Conservation (phyloP, 495 filamentous ascomycete species). For the Emericellopsis terricola region DNA sequence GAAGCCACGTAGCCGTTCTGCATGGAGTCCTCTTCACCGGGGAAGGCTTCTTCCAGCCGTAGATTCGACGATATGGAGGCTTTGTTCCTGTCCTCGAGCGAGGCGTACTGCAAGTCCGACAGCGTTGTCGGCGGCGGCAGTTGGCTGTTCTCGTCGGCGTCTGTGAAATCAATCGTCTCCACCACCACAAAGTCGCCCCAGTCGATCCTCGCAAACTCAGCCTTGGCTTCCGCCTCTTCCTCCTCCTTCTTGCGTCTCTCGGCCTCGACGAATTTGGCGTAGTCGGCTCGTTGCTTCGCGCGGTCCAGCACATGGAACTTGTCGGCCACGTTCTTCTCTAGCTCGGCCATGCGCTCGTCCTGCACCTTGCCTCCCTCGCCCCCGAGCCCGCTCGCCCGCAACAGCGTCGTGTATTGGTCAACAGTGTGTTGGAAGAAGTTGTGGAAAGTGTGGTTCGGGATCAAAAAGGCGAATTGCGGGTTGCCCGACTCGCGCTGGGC, state of each 20-base stretch:
- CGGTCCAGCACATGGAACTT: constrained; percentile 64
- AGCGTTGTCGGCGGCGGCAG: constrained; percentile 80
- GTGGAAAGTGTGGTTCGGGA: constrained; percentile 87
- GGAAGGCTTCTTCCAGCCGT: constrained; percentile 92
- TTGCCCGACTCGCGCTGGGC: constrained; percentile 79
- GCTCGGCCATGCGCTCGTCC: constrained; percentile 49
- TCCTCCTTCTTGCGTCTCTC: constrained; percentile 85
- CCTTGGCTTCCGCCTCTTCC: constrained; percentile 64
- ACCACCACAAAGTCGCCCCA: constrained; percentile 97
- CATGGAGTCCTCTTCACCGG: constrained; percentile 47
- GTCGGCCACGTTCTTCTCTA: constrained; percentile 61
- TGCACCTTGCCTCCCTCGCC: constrained; percentile 48
- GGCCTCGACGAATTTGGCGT: constrained; percentile 64
- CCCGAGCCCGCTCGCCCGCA: constrained; percentile 50
- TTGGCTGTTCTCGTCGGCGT: constrained; percentile 68
- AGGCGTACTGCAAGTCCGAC: constrained; percentile 80
- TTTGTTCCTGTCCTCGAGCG: constrained; percentile 82
- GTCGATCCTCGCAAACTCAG: constrained; percentile 82
- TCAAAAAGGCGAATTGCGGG: constrained; percentile 91
- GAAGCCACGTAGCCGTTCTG: constrained; percentile 36
- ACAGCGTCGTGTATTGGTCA: constrained; percentile 81
- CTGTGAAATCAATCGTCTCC: constrained; percentile 87
- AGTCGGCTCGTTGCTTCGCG: constrained; percentile 72
- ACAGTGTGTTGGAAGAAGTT: constrained; percentile 84
- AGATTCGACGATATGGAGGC: constrained; percentile 65